Base-by-base conservation (phyloP, 805 yeast species). In the Torulaspora delbrueckii region DNA sequence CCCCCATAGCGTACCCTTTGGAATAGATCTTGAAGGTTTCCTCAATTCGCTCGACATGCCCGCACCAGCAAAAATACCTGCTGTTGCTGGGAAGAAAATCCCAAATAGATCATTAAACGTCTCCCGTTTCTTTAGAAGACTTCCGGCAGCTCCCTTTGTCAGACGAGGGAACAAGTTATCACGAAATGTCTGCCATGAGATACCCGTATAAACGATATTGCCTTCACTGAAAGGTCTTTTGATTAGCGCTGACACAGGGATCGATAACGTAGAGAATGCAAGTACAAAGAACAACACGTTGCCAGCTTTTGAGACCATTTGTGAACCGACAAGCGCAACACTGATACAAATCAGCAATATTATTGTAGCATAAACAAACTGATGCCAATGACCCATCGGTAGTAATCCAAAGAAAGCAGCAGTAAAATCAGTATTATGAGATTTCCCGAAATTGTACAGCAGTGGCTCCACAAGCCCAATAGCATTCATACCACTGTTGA, bases 21-120 rank as follows among this genome's bases (percentile, higher is more conserved):
- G 99, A 37, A 93, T 93, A 1, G 95, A 79, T 57, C 77, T 79
- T 0, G 96, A 87, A 0, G 99, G 99, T 45, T 77, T 81, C 45
- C 77, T 70, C 51, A 93, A 73, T 56, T 89, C 96, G 14, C 99
- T 98, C 33, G 96, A 88, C 99, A 93, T 93, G 19, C 96, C 86
- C 1, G 99, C 97, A 13, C 99, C 99, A 2, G 99, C 98, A 65
- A 93, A 84, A 23, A 93, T 90, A 47, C 99, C 99, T 5, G 98
- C 96, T 0, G 99, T 91, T 1, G 99, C 96, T 8, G 99, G 97
- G 70, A 93, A 93, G 63, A 93, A 88, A 37, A 93, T 86, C 3
- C 98, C 98, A 75, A 93, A 93, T 52, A 95, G 67, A 61, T 86
- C 84, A 44, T 82, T 79, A 59, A 91, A 88, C 1, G 82, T 87